These are phyloP conservation scores for Citrus inodora DNA, from an alignment of 345 rosid genomes.

Conservation along the genomic window DNA sequence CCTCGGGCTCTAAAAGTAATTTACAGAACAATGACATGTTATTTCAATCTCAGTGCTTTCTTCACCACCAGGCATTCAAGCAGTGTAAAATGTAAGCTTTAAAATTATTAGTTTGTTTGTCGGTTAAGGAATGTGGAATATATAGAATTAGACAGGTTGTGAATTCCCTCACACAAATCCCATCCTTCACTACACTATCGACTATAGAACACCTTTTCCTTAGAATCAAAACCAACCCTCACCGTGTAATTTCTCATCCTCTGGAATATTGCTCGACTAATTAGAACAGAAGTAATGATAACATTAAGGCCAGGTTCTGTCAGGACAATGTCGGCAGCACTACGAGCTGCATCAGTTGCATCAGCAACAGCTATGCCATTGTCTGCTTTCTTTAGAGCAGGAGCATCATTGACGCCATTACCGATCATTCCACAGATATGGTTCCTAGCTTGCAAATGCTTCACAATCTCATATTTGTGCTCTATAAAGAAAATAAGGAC, in stretches of 20 bases:
- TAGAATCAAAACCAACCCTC: not conserved
- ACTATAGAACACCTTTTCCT: too few relatives aligned
- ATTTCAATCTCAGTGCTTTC: not conserved
- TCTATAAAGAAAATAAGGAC: slow-evolving; percentile 24
- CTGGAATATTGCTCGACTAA: slow-evolving; percentile 59
- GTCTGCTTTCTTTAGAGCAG: slow-evolving; percentile 67
- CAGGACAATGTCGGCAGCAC: slow-evolving; percentile 66
- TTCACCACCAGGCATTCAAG: not conserved
- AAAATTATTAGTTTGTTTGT: too few relatives aligned
- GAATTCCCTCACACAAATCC: too few relatives aligned
- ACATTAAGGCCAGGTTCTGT: slow-evolving; percentile 70
- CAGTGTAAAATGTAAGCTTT: not conserved
- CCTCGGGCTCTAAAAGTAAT: not conserved
- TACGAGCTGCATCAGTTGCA: slow-evolving; percentile 73
- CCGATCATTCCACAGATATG: slow-evolving; percentile 62
- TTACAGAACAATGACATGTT: not conserved
- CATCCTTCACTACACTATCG: not conserved
- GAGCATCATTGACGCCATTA: slow-evolving; percentile 66
- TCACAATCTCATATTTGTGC: slow-evolving; percentile 71
- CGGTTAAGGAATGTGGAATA: too few relatives aligned
- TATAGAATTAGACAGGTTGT: too few relatives aligned
- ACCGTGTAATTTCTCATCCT: slow-evolving; percentile 74
- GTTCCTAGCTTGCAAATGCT: slow-evolving; percentile 67
- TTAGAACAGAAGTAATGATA: slow-evolving; percentile 60
- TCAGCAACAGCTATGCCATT: slow-evolving; percentile 74